Base-by-base conservation (phyloP, 1,284 basidiomycete genomes). In the Malassezia globosa region DNA sequence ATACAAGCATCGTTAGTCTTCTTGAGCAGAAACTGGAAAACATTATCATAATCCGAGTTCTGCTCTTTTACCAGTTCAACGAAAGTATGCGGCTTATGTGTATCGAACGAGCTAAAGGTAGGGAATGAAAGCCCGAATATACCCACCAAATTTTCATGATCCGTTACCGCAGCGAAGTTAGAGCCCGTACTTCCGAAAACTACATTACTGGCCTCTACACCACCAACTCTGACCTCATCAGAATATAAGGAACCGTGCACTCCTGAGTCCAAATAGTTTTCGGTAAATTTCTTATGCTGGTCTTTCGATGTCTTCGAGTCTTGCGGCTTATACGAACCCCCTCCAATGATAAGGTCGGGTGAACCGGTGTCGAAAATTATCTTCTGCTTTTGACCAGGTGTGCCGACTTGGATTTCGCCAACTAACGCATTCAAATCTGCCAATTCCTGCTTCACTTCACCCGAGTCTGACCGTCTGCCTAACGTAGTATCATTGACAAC, bases 201-300 rank as follows among this genome's bases (percentile, higher is more conserved):
- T 35, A 73, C 72, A 23, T 53, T 47, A 5, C 55, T 47, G 6
- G 69, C 73, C 29, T 46, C 59, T 8, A 75, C 55, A 11, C 72
- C 70, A 19, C 60, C 74, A 36, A 75, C 64, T 29, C 55, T 52
- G 34, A 80, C 75, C 4, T 67, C 75, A 57, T 83, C 81, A 2
- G 68, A 69, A 67, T 77, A 81, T 50, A 78, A 72, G 23, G 72
- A 67, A 27, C 80, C 81, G 11, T 31, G 11, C 7, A 78, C 78
- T n/a, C 72, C 73, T 10, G 77, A 77, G 14, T 78, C 78, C 10
- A 76, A 79, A 62, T 79, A 83, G 3, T 59, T 16, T 49, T 80
- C 75, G 5, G 36, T 47, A 69, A 81, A 81, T 0, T 55, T 58
- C 48, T 65, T 62, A 37, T 58, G 50, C 39, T 61, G 63, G 33